phyloP scores from a whole-genome alignment of 2,329 filamentous ascomycete species.

The Phialophora macrospora region DNA sequence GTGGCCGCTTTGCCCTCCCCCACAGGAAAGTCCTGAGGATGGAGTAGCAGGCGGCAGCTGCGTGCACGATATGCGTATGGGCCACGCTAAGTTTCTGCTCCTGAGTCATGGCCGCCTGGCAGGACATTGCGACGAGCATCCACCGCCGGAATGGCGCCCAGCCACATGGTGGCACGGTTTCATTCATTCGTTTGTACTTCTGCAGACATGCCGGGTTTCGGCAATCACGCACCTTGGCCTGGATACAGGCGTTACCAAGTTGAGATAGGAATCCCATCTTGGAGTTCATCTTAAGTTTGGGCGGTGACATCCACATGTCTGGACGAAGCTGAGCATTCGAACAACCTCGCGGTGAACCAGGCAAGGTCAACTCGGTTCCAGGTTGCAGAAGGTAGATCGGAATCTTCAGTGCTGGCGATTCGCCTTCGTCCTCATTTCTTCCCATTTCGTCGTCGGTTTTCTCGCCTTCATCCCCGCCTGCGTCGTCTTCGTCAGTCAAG shows the following conservation, averaged over 20 bases:
- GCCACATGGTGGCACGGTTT: not conserved
- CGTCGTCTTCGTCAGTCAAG: not conserved
- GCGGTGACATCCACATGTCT: constrained; percentile 3
- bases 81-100: not conserved
- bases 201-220: not conserved
- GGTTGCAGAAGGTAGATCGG: not conserved
- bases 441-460: not conserved
- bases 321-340: constrained; percentile 2
- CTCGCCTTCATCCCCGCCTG: not conserved
- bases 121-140: constrained; percentile 2
- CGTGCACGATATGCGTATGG: not conserved
- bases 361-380: not conserved
- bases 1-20: not conserved
- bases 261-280: constrained; percentile 3
- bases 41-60: not conserved
- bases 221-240: constrained; percentile 1
- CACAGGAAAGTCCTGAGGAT: not conserved
- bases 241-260: not conserved
- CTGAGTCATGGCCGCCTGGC: constrained; percentile 2
- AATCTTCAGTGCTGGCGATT: constrained; percentile 1
- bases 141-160: not conserved
- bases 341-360: not conserved
- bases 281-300: not conserved
- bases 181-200: constrained; percentile 1
- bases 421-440: not conserved